Evolutionary conservation across 2,329 filamentous ascomycete species (phyloP).

Genomic region (Microcera coccophila): DNA sequence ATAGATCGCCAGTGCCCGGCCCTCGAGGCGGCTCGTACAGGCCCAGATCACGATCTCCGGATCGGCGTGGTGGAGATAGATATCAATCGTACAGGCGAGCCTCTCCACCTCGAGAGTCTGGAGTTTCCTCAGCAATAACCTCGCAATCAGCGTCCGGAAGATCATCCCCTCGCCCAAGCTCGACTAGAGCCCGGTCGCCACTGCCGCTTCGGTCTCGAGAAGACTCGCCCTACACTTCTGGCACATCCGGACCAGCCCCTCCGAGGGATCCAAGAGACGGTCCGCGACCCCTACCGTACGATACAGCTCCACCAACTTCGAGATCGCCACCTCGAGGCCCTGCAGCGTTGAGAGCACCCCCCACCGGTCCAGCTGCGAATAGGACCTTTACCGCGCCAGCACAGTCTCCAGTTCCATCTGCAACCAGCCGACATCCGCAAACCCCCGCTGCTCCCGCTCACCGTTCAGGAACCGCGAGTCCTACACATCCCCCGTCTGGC

Average conservation of each 20-base stretch:
- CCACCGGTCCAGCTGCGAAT: slow-evolving; percentile 39
- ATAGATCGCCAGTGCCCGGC: slow-evolving; percentile 29
- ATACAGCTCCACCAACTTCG: slow-evolving; percentile 24
- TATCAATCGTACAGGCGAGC: slow-evolving; percentile 44
- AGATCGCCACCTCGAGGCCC: slow-evolving; percentile 54
- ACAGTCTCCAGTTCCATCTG: slow-evolving; percentile 32
- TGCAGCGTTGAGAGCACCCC: slow-evolving; percentile 49
- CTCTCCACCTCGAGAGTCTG: slow-evolving; percentile 48
- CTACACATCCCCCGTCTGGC: slow-evolving; percentile 50
- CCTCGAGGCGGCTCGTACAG: slow-evolving; percentile 45
- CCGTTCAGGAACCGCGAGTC: slow-evolving; percentile 41
- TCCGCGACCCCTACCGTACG: slow-evolving; percentile 26
- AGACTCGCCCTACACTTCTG: slow-evolving; percentile 31
- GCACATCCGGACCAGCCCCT: slow-evolving; percentile 18
- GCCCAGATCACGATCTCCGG: slow-evolving; percentile 50
- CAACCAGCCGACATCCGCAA: slow-evolving; percentile 33
- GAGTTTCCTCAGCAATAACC: slow-evolving; percentile 47
- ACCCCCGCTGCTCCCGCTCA: slow-evolving; percentile 31
- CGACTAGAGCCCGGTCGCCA: slow-evolving; percentile 46
- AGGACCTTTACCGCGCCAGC: slow-evolving; percentile 39
- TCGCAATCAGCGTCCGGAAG: slow-evolving; percentile 50
- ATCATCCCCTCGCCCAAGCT: slow-evolving; percentile 50
- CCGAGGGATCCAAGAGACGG: slow-evolving; percentile 29
- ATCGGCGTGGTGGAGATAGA: slow-evolving; percentile 44
- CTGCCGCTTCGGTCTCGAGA: slow-evolving; percentile 41